Percentiles rank a stretch among this genome's conserved stretches.
Evolutionary conservation across 2,329 filamentous ascomycete species (phyloP).

Genomic region (Trichoderma aggressivum): DNA sequence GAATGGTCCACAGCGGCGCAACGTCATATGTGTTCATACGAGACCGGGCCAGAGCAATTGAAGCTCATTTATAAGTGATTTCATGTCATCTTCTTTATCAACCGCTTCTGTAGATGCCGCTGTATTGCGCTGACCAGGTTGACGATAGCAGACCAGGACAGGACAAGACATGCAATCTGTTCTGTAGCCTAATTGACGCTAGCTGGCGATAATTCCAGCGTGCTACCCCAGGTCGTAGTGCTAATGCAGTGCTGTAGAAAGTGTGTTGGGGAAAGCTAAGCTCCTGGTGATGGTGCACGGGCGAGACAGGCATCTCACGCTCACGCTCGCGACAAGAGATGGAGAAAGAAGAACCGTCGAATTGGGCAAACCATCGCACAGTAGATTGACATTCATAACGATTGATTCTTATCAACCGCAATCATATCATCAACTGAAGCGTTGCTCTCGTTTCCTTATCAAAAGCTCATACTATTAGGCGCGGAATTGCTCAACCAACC

Average conservation of each 20-base stretch:
- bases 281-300: not conserved
- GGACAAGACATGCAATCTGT: not conserved
- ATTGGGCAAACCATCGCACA: not conserved
- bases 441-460: not conserved
- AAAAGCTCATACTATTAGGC: not conserved
- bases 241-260: not conserved
- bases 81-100: not conserved
- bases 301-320: not conserved
- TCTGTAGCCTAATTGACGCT: not conserved
- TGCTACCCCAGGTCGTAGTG: not conserved
- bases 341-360: not conserved
- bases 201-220: not conserved
- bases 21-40: constrained; percentile 12
- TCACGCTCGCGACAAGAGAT: not conserved
- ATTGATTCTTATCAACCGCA: not conserved
- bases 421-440: not conserved
- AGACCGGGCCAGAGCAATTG: not conserved
- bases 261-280: not conserved
- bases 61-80: not conserved
- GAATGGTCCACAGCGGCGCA: not conserved
- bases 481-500: not conserved
- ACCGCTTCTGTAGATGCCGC: not conserved
- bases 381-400: not conserved
- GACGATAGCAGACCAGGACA: not conserved
- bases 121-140: not conserved